These are phyloP conservation scores for Globisporangium nunn DNA, from an alignment of 352 stramenopile species.

Conservation along the genomic window DNA sequence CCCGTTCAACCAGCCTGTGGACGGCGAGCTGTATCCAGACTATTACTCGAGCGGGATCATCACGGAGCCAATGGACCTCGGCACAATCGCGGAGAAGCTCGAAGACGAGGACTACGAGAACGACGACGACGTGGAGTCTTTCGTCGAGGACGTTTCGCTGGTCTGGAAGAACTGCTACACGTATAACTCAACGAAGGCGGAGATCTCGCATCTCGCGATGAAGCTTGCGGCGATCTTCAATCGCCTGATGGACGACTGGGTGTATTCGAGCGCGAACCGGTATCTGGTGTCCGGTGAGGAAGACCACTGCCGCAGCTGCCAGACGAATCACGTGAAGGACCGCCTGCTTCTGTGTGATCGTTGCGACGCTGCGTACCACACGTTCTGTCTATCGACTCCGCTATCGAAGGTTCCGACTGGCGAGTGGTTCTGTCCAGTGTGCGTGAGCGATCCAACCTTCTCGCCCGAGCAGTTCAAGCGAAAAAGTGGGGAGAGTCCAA, in stretches of 20 bases:
- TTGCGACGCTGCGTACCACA: slow-evolving; percentile 81
- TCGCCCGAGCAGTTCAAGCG: slow-evolving; percentile 46
- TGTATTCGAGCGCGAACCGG: slow-evolving; percentile 48
- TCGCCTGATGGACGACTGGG: slow-evolving; percentile 75
- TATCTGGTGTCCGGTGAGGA: slow-evolving; percentile 60
- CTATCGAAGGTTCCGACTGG: slow-evolving; percentile 42
- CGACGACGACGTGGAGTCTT: slow-evolving; percentile 70
- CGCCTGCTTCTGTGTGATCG: slow-evolving; percentile 68
- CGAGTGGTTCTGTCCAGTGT: slow-evolving; percentile 78
- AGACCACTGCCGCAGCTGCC: slow-evolving; percentile 72
- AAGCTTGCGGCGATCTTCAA: slow-evolving; percentile 78
- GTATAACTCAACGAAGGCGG: slow-evolving; percentile 78
- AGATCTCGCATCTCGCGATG: slow-evolving; percentile 68
- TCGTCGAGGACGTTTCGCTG: slow-evolving; percentile 73
- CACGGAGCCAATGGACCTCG: slow-evolving; percentile 72
- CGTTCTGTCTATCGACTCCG: slow-evolving; percentile 66
- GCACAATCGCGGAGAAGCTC: slow-evolving; percentile 78
- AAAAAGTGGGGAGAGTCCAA: slow-evolving; percentile 21
- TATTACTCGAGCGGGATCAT: slow-evolving; percentile 70
- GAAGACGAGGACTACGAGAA: slow-evolving; percentile 83
- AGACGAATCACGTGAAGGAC: slow-evolving; percentile 62
- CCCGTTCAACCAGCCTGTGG: slow-evolving; percentile 82
- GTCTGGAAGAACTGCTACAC: slow-evolving; percentile 85
- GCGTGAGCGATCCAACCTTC: slow-evolving; percentile 44
- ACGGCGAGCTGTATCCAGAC: slow-evolving; percentile 77